Evolutionary conservation across 2,329 filamentous ascomycete species (phyloP).

Genomic region (Xylaria sp.): DNA sequence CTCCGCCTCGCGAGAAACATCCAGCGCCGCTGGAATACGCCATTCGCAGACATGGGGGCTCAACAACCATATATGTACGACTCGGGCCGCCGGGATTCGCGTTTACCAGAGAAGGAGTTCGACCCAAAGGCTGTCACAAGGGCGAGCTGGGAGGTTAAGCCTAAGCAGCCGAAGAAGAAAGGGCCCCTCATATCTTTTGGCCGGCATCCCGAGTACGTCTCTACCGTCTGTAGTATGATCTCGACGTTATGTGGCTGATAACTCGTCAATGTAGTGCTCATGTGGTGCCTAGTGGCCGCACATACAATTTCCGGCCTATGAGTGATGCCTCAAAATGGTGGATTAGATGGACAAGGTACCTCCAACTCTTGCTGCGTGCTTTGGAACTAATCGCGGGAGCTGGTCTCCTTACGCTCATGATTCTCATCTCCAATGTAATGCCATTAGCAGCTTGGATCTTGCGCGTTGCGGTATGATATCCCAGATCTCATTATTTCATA

Average conservation of each 20-base stretch:
- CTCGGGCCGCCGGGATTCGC: conserved; percentile 43
- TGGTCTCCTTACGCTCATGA: conserved; percentile 78
- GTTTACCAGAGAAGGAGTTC: conserved; percentile 48
- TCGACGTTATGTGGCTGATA: conserved; percentile 19
- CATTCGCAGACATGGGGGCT: conserved; percentile 44
- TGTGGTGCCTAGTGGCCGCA: conserved; percentile 71
- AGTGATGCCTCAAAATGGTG: conserved; percentile 74
- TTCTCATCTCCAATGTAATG: conserved; percentile 78
- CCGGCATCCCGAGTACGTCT: conserved; percentile 82
- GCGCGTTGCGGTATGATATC: conserved; percentile 74
- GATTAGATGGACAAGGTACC: conserved; percentile 75
- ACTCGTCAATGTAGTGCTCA: conserved; percentile 61
- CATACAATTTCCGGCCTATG: conserved; percentile 72
- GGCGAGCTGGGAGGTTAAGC: conserved; percentile 76
- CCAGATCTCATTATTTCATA: background rate
- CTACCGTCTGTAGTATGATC: background rate
- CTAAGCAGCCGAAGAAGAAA: conserved; percentile 71
- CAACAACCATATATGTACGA: conserved; percentile 51
- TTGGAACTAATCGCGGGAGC: conserved; percentile 75
- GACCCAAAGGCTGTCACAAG: conserved; percentile 89
- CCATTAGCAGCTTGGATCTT: conserved; percentile 77
- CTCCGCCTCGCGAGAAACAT: conserved; percentile 35
- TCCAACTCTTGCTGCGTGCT: conserved; percentile 76
- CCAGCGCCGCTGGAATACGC: conserved; percentile 39
- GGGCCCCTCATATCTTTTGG: conserved; percentile 87